These are phyloP conservation scores for Antrodiella citrinella DNA, from an alignment of 768 basidiomycete genomes.

Conservation along the genomic window DNA sequence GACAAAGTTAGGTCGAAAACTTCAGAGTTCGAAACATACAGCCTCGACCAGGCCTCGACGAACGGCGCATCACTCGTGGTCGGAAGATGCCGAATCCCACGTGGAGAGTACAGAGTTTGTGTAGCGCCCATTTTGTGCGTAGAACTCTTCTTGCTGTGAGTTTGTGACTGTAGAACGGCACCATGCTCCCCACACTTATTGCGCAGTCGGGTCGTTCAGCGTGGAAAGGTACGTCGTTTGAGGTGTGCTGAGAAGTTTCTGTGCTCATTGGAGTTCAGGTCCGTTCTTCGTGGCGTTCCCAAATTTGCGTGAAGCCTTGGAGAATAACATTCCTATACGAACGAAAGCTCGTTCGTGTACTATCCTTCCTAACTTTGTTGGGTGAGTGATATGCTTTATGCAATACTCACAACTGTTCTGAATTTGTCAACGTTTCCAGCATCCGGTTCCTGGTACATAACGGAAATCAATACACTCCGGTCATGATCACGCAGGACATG, in stretches of 20 bases:
- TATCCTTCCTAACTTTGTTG: conserved; percentile 92
- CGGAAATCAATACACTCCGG: conserved; percentile 82
- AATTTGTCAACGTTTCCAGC: conserved; percentile 28
- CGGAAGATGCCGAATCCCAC: no score
- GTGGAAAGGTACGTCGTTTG: conserved; percentile 57
- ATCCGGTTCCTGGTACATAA: conserved; percentile 91
- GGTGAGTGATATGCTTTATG: conserved; percentile 42
- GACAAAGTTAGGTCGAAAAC: no score
- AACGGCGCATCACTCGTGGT: no score
- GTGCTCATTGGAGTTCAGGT: no score
- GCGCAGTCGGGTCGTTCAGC: conserved; percentile 67
- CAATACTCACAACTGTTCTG: background rate
- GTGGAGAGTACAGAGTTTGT: no score
- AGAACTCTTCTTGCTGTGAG: no score
- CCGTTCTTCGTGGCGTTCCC: conserved; percentile 95
- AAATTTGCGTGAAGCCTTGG: conserved; percentile 71
- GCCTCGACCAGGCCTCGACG: no score
- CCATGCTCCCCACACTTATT: conserved; percentile 54
- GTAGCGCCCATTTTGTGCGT: no score
- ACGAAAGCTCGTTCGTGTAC: conserved; percentile 88
- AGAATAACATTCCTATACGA: conserved; percentile 77
- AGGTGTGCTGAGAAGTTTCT: background rate
- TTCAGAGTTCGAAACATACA: no score
- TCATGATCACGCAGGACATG: conserved; percentile 92
- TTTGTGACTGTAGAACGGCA: no score